Base-by-base conservation (phyloP, 2,329 filamentous ascomycete genomes). In the Talaromyces amestolkiae region DNA sequence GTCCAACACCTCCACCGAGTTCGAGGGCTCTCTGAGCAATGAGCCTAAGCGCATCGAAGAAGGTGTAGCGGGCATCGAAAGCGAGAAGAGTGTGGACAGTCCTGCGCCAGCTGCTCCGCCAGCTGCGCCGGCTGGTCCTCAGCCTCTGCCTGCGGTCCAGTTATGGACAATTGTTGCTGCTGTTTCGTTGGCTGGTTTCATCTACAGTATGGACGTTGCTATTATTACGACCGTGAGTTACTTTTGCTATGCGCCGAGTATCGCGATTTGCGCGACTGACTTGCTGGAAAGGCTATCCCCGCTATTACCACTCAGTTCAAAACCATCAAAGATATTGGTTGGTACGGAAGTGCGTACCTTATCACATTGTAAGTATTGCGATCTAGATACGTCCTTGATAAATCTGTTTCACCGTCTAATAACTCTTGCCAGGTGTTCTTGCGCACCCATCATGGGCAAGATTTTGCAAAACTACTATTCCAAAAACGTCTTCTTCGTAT, bases 291-390 rank as follows among this genome's bases (percentile, higher is more conserved):
- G 61, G 61, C 61, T 6, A 63, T 63, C 56, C 61, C 61, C 15
- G 61, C 61, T 27, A 63, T 63, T 51, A 63, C 61, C 17, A 58
- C 61, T 43, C 49, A 63, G 45, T 63, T 63, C 39, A 39, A 58
- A 22, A 63, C 61, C n/a, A 63, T 63, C 24, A 63, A 63, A 56
- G 61, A 63, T 45, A 63, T 63, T 10, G 61, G 61, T n/a, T 63
- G 61, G 61, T 63, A 63, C 35, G 61, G 61, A 58, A 63, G 61
- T 51, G 61, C 61, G 15, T 63, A 63, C 49, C 61, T 63, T 33
- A 63, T 63, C 15, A 63, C 61, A 37, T 37, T 63, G 61, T 61
- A 53, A 61, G 59, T 39, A 3, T 19, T 17, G 13, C 15, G 37
- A 19, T 49, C 7, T 17, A 31, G 35, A 27, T n/a, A 27, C 1